Conservation (phyloP, 2,329 filamentous ascomycete species). For the Exophiala sp. region DNA sequence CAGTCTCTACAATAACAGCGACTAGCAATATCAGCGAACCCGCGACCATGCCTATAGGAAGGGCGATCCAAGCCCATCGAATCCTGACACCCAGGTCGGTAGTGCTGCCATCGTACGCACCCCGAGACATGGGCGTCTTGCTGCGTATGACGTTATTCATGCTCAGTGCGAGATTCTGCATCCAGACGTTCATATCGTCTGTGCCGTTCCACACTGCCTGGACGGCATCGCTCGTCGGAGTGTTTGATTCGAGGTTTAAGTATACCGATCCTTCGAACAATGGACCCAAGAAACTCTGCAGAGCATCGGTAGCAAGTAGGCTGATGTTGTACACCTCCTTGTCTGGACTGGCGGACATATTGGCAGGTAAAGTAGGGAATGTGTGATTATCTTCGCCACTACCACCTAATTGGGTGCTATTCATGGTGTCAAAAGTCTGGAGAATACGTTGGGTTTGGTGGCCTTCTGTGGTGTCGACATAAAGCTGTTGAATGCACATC, state of each 20-base stretch:
- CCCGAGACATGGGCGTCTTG: not conserved
- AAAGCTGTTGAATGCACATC: constrained; percentile 3
- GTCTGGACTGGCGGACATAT: not conserved
- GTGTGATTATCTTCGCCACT: not conserved
- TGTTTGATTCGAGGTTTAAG: not conserved
- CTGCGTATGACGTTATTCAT: not conserved
- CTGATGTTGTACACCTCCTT: not conserved
- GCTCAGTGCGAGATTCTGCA: not conserved
- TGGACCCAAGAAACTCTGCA: not conserved
- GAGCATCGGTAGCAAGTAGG: not conserved
- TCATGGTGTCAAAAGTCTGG: not conserved
- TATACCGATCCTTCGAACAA: not conserved
- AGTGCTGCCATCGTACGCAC: constrained; percentile 1
- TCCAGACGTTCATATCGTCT: not conserved
- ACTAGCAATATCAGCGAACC: not conserved
- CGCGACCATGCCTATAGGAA: not conserved
- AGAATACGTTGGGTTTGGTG: not conserved
- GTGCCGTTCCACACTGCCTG: not conserved
- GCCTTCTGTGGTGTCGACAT: not conserved
- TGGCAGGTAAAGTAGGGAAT: not conserved
- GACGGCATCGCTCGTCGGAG: not conserved
- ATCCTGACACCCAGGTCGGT: not conserved
- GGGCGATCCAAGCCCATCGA: not conserved
- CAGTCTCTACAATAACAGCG: constrained; percentile 6
- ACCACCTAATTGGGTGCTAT: not conserved